Conservation (phyloP, 2,329 filamentous ascomycete species). For the Trichoderma sp. region DNA sequence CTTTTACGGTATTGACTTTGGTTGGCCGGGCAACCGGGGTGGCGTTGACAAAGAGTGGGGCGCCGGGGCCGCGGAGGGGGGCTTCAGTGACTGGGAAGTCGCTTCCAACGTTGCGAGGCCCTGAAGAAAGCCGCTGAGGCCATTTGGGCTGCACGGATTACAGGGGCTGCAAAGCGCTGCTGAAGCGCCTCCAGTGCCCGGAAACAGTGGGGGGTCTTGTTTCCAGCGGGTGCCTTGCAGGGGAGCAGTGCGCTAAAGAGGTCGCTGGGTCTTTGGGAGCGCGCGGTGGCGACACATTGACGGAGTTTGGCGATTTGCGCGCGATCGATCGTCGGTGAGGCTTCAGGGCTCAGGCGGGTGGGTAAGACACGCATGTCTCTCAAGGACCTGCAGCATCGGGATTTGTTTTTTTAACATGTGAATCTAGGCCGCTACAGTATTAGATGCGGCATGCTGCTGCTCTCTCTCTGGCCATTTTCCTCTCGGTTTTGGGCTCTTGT, state of each 20-base stretch:
- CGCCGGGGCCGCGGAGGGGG: slow-evolving; percentile 7
- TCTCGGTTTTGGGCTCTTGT: background rate
- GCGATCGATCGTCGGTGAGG: slow-evolving; percentile 5
- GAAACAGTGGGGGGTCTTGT: background rate
- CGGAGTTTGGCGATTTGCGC: background rate
- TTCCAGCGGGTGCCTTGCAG: slow-evolving; percentile 16
- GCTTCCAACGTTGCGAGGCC: too few relatives aligned
- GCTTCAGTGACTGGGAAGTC: background rate
- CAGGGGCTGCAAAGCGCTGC: background rate
- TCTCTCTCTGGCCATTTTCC: background rate
- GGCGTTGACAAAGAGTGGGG: slow-evolving; percentile 21
- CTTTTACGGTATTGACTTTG: slow-evolving; percentile 31
- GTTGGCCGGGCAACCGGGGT: slow-evolving; percentile 29
- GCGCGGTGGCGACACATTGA: background rate
- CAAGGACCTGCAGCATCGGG: background rate
- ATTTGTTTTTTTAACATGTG: background rate
- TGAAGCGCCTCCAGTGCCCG: background rate
- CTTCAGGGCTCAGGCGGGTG: background rate
- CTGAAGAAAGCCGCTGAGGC: background rate
- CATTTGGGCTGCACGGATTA: background rate
- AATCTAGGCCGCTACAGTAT: background rate
- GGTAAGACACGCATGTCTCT: slow-evolving; percentile 11
- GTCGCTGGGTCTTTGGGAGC: background rate
- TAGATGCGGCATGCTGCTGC: background rate
- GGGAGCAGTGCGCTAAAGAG: slow-evolving; percentile 10